Evolutionary conservation across 805 yeast genomes (phyloP).

Genomic region (Pichia cephalocereana): DNA sequence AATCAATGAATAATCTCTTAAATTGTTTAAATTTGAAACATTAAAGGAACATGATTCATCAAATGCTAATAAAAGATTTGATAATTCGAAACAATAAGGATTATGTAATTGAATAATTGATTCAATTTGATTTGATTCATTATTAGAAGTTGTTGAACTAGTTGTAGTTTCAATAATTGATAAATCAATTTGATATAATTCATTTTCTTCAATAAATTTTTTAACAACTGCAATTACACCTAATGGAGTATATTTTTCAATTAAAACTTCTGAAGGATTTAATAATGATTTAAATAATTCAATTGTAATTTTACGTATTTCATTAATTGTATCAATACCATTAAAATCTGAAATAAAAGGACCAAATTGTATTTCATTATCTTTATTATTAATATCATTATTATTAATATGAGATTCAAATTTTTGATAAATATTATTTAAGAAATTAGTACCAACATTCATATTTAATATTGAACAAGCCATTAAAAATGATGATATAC

Average conservation of each 20-base stretch:
- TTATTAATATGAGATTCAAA: conserved; percentile 12
- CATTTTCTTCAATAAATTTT: conserved; percentile 22
- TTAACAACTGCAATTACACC: conserved; percentile 44
- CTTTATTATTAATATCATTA: conserved; percentile 17
- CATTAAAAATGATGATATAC: conserved; percentile 42
- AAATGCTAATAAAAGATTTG: conserved; percentile 12
- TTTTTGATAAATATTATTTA: conserved; percentile 18
- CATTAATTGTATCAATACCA: conserved; percentile 29
- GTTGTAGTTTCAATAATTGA: conserved; percentile 1
- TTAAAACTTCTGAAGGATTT: conserved; percentile 41
- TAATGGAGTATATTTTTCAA: conserved; percentile 39
- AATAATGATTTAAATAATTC: conserved; percentile 35
- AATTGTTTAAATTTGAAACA: neutral
- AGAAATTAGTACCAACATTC: conserved; percentile 32
- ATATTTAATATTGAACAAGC: conserved; percentile 46
- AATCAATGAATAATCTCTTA: conserved; percentile 2
- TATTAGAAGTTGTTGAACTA: neutral
- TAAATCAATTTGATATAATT: conserved; percentile 12
- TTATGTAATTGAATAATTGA: neutral
- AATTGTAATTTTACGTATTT: conserved; percentile 33
- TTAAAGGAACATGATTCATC: conserved; percentile 7
- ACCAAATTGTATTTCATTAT: conserved; percentile 34
- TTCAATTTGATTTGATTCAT: neutral
- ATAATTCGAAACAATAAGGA: conserved; percentile 9
- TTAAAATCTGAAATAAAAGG: conserved; percentile 43